Evolutionary conservation across 164 flowering plant genomes (phyloP).

Genomic region (Piper betle): DNA sequence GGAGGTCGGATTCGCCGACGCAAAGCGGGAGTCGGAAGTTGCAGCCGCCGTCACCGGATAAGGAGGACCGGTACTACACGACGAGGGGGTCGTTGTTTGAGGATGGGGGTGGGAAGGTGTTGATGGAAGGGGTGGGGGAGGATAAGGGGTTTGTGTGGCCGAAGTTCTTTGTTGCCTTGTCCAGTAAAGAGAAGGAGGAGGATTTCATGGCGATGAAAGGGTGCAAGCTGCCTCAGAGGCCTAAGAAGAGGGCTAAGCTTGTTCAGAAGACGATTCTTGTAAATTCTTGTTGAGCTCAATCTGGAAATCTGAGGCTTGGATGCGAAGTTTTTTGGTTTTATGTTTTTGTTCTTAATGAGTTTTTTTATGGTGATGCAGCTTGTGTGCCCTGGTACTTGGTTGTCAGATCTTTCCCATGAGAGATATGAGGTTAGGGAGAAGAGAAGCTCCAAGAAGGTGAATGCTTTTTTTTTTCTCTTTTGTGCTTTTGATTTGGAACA

Average conservation of each 20-base stretch:
- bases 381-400: slow-evolving; percentile 84
- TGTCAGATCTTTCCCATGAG: slow-evolving; percentile 77
- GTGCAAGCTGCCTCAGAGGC: slow-evolving; percentile 13
- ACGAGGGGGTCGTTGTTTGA: slow-evolving; percentile 7
- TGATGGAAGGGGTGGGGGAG: slow-evolving; percentile 2
- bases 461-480: neutral
- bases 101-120: slow-evolving; percentile 6
- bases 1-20: slow-evolving; percentile 8
- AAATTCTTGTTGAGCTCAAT: neutral
- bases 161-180: slow-evolving; percentile 9
- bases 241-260: slow-evolving; percentile 12
- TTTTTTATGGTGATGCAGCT: slow-evolving; percentile 24
- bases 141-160: slow-evolving; percentile 10
- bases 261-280: slow-evolving; percentile 10
- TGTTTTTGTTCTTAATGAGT: neutral
- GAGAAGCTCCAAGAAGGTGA: slow-evolving; percentile 80
- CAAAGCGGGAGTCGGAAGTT: slow-evolving; percentile 22
- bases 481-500: neutral
- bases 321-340: neutral
- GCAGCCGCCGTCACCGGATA: slow-evolving; percentile 34
- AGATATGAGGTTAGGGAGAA: slow-evolving; percentile 91
- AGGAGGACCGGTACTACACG: slow-evolving; percentile 30
- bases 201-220: slow-evolving; percentile 19
- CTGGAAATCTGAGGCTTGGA: neutral
- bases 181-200: slow-evolving; percentile 15